Percentiles rank a stretch among this genome's conserved stretches.
phyloP scores from a whole-genome alignment of 345 rosid genomes.

The Salix exigua region DNA sequence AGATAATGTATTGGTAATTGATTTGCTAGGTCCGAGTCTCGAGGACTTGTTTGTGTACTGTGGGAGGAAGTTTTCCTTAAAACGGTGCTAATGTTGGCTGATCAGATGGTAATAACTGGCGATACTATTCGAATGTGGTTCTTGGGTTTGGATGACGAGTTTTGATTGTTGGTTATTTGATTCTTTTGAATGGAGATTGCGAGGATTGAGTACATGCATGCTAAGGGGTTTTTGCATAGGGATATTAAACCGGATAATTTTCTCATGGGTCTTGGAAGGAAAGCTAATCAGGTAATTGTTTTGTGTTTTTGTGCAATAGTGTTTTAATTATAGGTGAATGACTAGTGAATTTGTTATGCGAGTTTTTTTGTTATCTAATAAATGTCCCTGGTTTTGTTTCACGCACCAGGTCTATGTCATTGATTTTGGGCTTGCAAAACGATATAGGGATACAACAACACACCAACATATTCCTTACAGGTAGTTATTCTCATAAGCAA shows the following conservation, averaged over 20 bases:
- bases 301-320: neutral
- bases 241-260: constrained; percentile 81
- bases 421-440: constrained; percentile 90
- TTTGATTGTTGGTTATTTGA: neutral
- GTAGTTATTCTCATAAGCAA: constrained; percentile 28
- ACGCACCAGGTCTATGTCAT: constrained; percentile 65
- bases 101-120: constrained; percentile 65
- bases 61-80: constrained; percentile 86
- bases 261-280: constrained; percentile 74
- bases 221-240: constrained; percentile 80
- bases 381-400: neutral
- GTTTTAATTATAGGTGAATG: neutral
- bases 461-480: constrained; percentile 84
- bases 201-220: constrained; percentile 68
- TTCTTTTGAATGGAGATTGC: constrained; percentile 38
- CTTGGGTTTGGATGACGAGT: neutral
- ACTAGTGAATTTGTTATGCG: neutral
- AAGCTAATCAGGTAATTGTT: constrained; percentile 63
- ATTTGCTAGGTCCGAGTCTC: constrained; percentile 91
- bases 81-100: constrained; percentile 86
- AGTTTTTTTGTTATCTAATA: neutral
- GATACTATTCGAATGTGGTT: neutral
- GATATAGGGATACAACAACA: constrained; percentile 73
- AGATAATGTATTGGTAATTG: constrained; percentile 72
- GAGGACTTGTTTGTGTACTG: constrained; percentile 89